A percentile compares a stretch with the other conserved stretches of the same genome.
Conservation (phyloP, 2,329 filamentous ascomycete genomes). For the Claviceps sp. region DNA sequence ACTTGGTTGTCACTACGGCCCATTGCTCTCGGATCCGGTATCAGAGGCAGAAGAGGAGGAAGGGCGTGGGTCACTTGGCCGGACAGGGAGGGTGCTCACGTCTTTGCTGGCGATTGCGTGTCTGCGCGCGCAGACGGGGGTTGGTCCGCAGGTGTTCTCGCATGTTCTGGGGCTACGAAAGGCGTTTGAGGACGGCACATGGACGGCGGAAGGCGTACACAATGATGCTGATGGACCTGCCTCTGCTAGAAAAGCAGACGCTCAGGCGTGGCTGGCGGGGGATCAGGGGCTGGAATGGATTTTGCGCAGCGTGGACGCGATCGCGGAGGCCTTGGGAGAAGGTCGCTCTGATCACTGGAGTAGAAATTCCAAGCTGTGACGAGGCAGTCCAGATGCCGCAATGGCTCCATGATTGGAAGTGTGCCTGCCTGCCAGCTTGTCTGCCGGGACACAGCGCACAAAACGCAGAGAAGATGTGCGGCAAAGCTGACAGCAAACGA, state of each 20-base stretch:
- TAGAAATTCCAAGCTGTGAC: constrained; percentile 7
- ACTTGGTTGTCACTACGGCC: constrained; percentile 59
- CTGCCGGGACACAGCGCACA: too few species aligned
- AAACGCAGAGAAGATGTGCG: too few species aligned
- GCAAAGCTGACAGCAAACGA: too few species aligned
- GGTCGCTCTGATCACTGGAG: constrained; percentile 21
- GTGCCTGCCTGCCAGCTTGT: too few species aligned
- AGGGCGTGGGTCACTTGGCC: constrained; percentile 25
- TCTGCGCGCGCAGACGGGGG: constrained; percentile 65
- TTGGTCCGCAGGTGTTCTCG: constrained; percentile 68
- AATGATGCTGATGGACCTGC: constrained; percentile 13
- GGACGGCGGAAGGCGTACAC: constrained; percentile 13
- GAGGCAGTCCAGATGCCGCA: too few species aligned
- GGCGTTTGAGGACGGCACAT: constrained; percentile 54
- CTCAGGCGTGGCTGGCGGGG: constrained; percentile 25
- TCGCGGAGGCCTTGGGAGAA: constrained; percentile 31
- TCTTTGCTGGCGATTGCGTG: constrained; percentile 62
- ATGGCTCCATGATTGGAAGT: too few species aligned
- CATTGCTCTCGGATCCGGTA: constrained; percentile 55
- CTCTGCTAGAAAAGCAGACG: constrained; percentile 20
- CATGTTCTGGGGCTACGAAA: constrained; percentile 74
- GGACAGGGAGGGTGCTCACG: constrained; percentile 57
- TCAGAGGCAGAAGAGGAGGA: constrained; percentile 1
- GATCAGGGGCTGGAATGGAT: constrained; percentile 36
- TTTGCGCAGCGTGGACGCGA: constrained; percentile 28